phyloP scores from a whole-genome alignment of 768 basidiomycete genomes.

The Mycena pura region DNA sequence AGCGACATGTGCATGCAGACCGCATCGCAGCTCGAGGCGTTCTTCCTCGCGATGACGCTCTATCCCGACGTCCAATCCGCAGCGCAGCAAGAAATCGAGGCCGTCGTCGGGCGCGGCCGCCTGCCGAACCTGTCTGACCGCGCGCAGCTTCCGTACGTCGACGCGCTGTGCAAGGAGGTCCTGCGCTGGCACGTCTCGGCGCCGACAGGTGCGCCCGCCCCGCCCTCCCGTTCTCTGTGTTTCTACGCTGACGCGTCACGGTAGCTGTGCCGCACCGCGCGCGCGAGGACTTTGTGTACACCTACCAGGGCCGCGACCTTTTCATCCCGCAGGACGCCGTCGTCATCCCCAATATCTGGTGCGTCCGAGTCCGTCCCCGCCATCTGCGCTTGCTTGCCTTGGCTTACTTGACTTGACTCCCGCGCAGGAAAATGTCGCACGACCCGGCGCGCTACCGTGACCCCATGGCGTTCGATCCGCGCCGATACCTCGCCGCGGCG shows the following conservation, averaged over 20 bases:
- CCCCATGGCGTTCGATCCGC: constrained; percentile 17
- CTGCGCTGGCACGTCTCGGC: constrained; percentile 21
- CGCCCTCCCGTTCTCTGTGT: neutral
- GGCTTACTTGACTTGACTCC: too few species aligned
- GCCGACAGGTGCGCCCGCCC: neutral
- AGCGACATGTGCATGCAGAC: too few species aligned
- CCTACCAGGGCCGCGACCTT: neutral
- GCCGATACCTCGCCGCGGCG: neutral
- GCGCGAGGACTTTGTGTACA: constrained; percentile 1
- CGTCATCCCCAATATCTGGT: constrained; percentile 10
- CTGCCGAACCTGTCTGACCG: constrained; percentile 30
- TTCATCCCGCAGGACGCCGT: constrained; percentile 5
- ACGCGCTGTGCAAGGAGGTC: constrained; percentile 23
- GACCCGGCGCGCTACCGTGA: constrained; percentile 3
- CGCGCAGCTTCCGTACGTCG: constrained; percentile 23
- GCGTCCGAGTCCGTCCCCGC: too few species aligned
- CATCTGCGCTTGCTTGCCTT: neutral
- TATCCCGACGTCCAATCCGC: constrained; percentile 33
- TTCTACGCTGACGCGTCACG: neutral
- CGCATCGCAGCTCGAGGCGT: too few species aligned
- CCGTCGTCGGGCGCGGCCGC: constrained; percentile 17
- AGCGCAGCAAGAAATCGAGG: constrained; percentile 35
- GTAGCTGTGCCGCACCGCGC: constrained; percentile 4
- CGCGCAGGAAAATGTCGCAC: constrained; percentile 13
- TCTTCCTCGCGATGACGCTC: constrained; percentile 31